Evolutionary conservation across 73 alveolate genomes (phyloP), one percentile per base, ranked within the genome.

Genomic region (Paraurostyla sp.): DNA sequence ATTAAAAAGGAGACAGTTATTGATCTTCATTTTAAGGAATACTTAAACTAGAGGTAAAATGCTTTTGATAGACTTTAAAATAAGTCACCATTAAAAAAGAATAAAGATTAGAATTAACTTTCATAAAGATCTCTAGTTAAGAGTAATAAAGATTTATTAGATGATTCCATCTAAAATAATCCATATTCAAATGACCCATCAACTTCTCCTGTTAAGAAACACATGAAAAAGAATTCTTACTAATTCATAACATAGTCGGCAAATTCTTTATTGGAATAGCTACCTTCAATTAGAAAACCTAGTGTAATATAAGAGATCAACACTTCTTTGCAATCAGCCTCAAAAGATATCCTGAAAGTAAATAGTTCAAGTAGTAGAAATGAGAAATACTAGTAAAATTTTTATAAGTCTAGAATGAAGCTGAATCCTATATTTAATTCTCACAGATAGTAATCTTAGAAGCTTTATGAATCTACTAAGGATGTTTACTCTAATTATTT

Each of bases 11-110:
- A 65, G 9, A 65, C 82, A 13, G 82, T 65, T 18, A 18, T 65
- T 33, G 82, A 65, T 65, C 6, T 65, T 38, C 35, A 65, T 38
- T 30, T 22, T 6, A 65, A 65, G 25, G 82, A 65, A 40, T 65
- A 65, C 25, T 13, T 65, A 18, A 65, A 65, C 16, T 35, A 65
- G 11, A 32, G 82, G 41, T 40, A 65, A 35, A n/a, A n/a, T n/a
- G n/a, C n/a, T n/a, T n/a, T 65, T 58, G 3, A 65, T 65, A 1
- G 58, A 20, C 1, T 2, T 40, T 40, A 38, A 65, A 4, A 4
- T 65, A 13, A 40, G 41, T 40, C 30, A 27, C 2, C 23, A 33
- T 33, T 23, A 60, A 60, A 23, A 11, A 9, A 60, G 50, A 29
- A 6, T 30, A 30, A 27, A 60, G 78, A 32, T 13, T 60, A 60